These are phyloP conservation scores for Anisodus acutangulus DNA, from an alignment of 257 asterid species.

Conservation along the genomic window DNA sequence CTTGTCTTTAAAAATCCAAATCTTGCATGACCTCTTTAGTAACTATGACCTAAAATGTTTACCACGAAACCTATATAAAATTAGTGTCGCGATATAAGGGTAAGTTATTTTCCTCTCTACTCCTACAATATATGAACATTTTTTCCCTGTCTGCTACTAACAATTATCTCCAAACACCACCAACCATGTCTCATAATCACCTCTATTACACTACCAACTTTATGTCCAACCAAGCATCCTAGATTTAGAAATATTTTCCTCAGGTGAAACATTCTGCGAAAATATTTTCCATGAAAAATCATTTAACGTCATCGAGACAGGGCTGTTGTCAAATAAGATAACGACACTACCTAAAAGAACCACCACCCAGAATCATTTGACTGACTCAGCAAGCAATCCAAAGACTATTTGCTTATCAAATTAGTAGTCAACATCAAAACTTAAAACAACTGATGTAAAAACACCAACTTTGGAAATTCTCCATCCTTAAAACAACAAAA, in stretches of 20 bases:
- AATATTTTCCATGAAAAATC: not conserved
- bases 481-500: not conserved
- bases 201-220: constrained; percentile 13
- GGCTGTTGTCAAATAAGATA: not conserved
- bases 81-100: not conserved
- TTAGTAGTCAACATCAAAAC: constrained; percentile 9
- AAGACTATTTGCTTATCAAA: not conserved
- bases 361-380: constrained; percentile 7
- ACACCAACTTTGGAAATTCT: not conserved
- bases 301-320: not conserved
- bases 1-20: not conserved
- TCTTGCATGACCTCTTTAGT: not conserved
- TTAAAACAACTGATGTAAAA: too few relatives aligned
- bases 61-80: not conserved
- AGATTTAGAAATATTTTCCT: constrained; percentile 4
- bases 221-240: not conserved
- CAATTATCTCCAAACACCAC: not conserved
- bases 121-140: not conserved
- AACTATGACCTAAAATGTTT: not conserved
- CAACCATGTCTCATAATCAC: not conserved
- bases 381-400: constrained; percentile 5
- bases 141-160: not conserved
- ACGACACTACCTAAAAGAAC: not conserved
- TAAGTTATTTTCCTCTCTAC: not conserved
- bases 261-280: not conserved